A percentile compares a stretch with the other conserved stretches of the same genome.
Conservation (phyloP, 768 basidiomycete species). For the Lactarius pseudohatsudake region DNA sequence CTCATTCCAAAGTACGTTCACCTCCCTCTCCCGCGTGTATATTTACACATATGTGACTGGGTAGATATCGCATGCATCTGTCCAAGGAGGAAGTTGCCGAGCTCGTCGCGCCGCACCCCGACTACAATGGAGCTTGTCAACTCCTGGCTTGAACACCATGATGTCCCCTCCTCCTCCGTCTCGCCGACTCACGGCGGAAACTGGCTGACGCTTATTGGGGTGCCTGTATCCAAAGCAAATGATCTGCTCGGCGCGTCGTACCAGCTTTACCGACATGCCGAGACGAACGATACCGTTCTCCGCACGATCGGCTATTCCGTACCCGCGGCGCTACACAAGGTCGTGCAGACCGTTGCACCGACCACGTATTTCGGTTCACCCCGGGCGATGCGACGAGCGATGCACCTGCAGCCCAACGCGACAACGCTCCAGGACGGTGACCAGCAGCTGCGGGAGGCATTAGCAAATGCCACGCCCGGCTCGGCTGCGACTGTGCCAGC, state of each 20-base stretch:
- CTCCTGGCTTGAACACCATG: conserved; percentile 56
- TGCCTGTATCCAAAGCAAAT: conserved; percentile 58
- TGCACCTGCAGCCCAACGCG: conserved; percentile 52
- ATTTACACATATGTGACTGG: background rate
- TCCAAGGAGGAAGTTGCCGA: conserved; percentile 56
- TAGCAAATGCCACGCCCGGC: too few relatives aligned
- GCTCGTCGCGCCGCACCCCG: conserved; percentile 53
- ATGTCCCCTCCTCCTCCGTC: conserved; percentile 39
- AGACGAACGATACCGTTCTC: conserved; percentile 49
- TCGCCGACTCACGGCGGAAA: conserved; percentile 50
- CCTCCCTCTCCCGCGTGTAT: background rate
- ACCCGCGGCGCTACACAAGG: conserved; percentile 49
- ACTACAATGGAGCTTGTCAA: conserved; percentile 50
- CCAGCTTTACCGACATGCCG: conserved; percentile 51
- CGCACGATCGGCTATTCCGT: conserved; percentile 62
- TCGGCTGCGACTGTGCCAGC: conserved; percentile 38
- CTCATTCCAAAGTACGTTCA: conserved; percentile 17
- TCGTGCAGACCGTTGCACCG: conserved; percentile 60
- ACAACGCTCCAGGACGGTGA: conserved; percentile 20
- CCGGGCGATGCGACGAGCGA: conserved; percentile 51
- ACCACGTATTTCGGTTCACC: conserved; percentile 60
- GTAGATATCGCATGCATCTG: conserved; percentile 59
- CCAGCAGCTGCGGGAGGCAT: too few relatives aligned
- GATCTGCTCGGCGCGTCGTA: conserved; percentile 60
- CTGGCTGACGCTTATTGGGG: conserved; percentile 52